Conservation (phyloP, 2,329 filamentous ascomycete species). For the Xylaria digitata region DNA sequence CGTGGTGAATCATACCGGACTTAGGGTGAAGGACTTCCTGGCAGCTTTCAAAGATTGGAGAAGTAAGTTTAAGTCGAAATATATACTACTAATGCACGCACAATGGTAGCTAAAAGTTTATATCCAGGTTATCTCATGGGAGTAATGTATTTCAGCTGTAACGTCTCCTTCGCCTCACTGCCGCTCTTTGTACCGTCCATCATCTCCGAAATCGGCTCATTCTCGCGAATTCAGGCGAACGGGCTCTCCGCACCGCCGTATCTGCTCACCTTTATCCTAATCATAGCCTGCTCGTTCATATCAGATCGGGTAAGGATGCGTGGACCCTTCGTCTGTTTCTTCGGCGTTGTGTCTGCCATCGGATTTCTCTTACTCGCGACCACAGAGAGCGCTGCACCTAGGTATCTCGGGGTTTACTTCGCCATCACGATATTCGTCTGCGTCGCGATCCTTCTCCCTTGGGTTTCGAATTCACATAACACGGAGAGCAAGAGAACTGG, state of each 20-base stretch:
- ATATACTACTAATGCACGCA: not conserved
- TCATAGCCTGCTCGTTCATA: conserved; percentile 51
- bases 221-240: conserved; percentile 51
- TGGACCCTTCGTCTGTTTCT: conserved; percentile 53
- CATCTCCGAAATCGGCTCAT: conserved; percentile 51
- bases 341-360: conserved; percentile 51
- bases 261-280: conserved; percentile 54
- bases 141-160: conserved; percentile 55
- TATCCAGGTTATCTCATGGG: conserved; percentile 37
- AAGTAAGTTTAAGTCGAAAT: conserved; percentile 26
- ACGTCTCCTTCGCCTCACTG: conserved; percentile 50
- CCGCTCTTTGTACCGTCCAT: conserved; percentile 51
- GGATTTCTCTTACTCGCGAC: conserved; percentile 56
- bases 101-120: not conserved
- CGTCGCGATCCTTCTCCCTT: conserved; percentile 51
- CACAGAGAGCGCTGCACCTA: conserved; percentile 47
- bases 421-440: conserved; percentile 54
- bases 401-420: conserved; percentile 54
- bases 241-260: conserved; percentile 56
- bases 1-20: conserved; percentile 36
- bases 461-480: conserved; percentile 53
- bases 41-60: conserved; percentile 42
- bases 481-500: conserved; percentile 53
- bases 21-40: conserved; percentile 38
- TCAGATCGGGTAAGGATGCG: conserved; percentile 53